Evolutionary conservation across 139 green algal genomes (phyloP).

Genomic region (Desmodesmus armatus): DNA sequence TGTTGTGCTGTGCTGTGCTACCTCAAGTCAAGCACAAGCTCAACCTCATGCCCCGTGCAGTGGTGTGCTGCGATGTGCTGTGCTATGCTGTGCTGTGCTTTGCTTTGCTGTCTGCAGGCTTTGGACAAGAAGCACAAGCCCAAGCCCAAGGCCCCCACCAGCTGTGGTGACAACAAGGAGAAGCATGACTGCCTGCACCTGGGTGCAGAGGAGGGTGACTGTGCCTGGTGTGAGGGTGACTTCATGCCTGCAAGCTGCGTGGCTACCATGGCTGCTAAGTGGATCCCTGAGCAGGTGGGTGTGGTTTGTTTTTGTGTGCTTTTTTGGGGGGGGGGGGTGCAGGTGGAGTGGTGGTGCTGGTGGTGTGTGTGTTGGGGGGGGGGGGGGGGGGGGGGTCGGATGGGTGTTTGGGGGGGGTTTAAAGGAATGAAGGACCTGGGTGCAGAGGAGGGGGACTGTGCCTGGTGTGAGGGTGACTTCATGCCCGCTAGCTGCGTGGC

Average conservation of each 20-base stretch:
- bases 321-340: no score
- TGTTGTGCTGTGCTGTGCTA: neutral
- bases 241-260: slow-evolving; percentile 34
- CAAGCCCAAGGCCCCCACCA: slow-evolving; percentile 12
- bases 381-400: no score
- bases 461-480: slow-evolving; percentile 37
- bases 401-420: no score
- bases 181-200: slow-evolving; percentile 35
- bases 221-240: slow-evolving; percentile 40
- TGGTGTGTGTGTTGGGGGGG: no score
- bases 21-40: neutral
- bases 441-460: slow-evolving; percentile 29
- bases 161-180: slow-evolving; percentile 42
- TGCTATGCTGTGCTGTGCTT: neutral
- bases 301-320: no score
- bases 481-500: slow-evolving; percentile 26
- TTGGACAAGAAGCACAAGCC: neutral
- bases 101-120: neutral
- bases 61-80: neutral
- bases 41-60: no score
- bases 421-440: no score
- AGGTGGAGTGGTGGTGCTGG: no score
- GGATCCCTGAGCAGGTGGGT: slow-evolving; percentile 24
- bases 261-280: neutral
- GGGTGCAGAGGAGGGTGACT: slow-evolving; percentile 35